Conservation (phyloP, 768 basidiomycete species). For the Collybiopsis luxurians region DNA sequence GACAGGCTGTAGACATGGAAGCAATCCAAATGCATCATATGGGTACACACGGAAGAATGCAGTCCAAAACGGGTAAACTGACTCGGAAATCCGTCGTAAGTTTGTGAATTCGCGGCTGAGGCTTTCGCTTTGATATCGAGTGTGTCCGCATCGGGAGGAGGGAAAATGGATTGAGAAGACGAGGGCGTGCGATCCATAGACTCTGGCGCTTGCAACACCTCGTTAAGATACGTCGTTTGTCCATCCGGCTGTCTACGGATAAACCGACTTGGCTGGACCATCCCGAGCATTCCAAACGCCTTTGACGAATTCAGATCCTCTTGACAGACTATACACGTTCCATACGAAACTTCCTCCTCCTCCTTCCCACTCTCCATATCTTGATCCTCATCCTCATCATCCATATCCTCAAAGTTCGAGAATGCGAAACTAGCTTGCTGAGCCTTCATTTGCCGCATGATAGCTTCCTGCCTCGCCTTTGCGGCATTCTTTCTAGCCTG, state of each 20-base stretch:
- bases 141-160: slow-evolving; percentile 47
- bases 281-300: slow-evolving; percentile 82
- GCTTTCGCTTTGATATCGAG: slow-evolving; percentile 32
- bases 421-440: slow-evolving; percentile 86
- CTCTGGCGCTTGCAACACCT: slow-evolving; percentile 58
- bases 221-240: slow-evolving; percentile 64
- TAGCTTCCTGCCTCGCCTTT: slow-evolving; percentile 86
- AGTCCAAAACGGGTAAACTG: slow-evolving; percentile 81
- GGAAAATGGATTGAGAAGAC: slow-evolving; percentile 31
- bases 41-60: slow-evolving; percentile 85
- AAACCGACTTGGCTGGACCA: slow-evolving; percentile 85
- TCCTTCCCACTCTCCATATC: slow-evolving; percentile 46
- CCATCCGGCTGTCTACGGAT: slow-evolving; percentile 76
- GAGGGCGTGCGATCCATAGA: slow-evolving; percentile 59
- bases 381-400: slow-evolving; percentile 64
- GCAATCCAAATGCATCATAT: slow-evolving; percentile 96
- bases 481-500: slow-evolving; percentile 81
- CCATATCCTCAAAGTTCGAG: slow-evolving; percentile 70
- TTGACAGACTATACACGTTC: slow-evolving; percentile 98
- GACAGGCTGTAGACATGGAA: slow-evolving; percentile 88
- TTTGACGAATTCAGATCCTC: slow-evolving; percentile 76
- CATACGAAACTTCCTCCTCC: slow-evolving; percentile 58
- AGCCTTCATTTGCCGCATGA: slow-evolving; percentile 95
- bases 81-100: slow-evolving; percentile 73
- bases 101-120: slow-evolving; percentile 32